These are phyloP conservation scores for Hibiscus mutabilis DNA, from an alignment of 345 rosid species.

Conservation along the genomic window DNA sequence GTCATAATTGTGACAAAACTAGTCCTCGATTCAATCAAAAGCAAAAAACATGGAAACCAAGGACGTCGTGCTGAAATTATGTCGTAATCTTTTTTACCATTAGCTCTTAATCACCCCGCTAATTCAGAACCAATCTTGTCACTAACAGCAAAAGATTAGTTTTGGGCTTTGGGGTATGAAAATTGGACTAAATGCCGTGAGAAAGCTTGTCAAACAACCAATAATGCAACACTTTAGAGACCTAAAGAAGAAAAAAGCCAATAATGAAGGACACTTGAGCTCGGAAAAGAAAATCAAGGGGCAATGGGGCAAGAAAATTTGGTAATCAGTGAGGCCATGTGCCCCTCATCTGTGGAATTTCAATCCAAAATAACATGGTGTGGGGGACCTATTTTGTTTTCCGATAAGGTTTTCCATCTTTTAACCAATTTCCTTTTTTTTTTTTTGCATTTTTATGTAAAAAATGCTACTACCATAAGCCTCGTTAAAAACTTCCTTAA, in stretches of 20 bases:
- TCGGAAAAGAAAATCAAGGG: neutral
- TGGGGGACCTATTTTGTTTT: slow-evolving; percentile 1
- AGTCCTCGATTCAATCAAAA: neutral
- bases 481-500: too few relatives aligned
- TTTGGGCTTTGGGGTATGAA: neutral
- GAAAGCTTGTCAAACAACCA: slow-evolving; percentile 6
- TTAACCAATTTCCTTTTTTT: neutral
- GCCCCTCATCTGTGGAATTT: neutral
- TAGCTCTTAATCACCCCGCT: neutral
- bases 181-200: neutral
- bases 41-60: neutral
- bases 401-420: neutral
- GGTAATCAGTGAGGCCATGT: slow-evolving; percentile 7
- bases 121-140: neutral
- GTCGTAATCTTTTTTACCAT: too few relatives aligned
- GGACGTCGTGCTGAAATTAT: slow-evolving; percentile 1
- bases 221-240: neutral
- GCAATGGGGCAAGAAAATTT: neutral
- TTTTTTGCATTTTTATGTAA: neutral
- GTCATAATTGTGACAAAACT: neutral
- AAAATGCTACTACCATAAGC: too few relatives aligned
- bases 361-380: neutral
- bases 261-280: slow-evolving; percentile 4
- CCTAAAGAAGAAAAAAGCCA: neutral
- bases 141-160: neutral